phyloP scores from a whole-genome alignment of 75 land plant species.

The Selaginella moellendorffii region DNA sequence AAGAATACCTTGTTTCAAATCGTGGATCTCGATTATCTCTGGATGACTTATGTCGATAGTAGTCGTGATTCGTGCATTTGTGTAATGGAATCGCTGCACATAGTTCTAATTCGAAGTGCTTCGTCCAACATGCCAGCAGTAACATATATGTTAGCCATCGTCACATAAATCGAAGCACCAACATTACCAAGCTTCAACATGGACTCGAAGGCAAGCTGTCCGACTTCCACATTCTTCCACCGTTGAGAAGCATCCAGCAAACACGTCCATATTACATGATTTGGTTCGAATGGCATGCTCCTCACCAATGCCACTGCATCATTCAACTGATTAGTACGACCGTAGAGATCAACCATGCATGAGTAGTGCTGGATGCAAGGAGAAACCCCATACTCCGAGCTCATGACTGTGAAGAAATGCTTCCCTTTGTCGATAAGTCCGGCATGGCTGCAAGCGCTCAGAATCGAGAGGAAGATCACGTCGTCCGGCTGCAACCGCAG shows the following conservation, averaged over 20 bases:
- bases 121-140: slow-evolving; percentile 15
- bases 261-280: slow-evolving; percentile 5
- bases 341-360: slow-evolving; percentile 13
- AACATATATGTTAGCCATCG: slow-evolving; percentile 15
- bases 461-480: neutral
- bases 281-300: too few relatives aligned
- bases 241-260: slow-evolving; percentile 8
- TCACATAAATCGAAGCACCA: slow-evolving; percentile 6
- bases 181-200: neutral
- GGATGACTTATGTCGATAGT: too few relatives aligned
- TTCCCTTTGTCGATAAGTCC: too few relatives aligned
- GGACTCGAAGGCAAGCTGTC: slow-evolving; percentile 8
- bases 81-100: too few relatives aligned
- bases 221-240: slow-evolving; percentile 6
- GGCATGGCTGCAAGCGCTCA: too few relatives aligned
- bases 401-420: slow-evolving; percentile 9
- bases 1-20: neutral
- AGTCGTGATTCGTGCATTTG: too few relatives aligned
- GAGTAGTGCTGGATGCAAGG: slow-evolving; percentile 10
- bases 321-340: slow-evolving; percentile 4
- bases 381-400: neutral
- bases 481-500: too few relatives aligned
- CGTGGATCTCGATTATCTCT: too few relatives aligned
- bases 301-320: too few relatives aligned
- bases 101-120: too few relatives aligned